These are phyloP conservation scores for Arachnopeziza araneosa DNA, from an alignment of 2,329 filamentous ascomycete genomes.

Conservation along the genomic window DNA sequence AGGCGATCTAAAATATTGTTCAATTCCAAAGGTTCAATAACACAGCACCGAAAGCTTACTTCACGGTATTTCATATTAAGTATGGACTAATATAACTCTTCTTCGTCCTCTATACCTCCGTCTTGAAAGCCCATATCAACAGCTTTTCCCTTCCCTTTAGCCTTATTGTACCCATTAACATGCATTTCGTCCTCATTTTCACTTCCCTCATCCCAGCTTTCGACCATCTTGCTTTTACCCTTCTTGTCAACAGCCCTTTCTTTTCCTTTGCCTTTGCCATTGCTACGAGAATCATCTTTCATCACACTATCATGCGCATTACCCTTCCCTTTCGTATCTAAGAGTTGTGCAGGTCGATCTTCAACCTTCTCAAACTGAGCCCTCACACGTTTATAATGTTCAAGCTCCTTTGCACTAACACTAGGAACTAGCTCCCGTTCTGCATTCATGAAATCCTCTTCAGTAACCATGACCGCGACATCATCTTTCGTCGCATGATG, in stretches of 20 bases:
- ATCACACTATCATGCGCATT: neutral
- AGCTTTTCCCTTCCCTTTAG: neutral
- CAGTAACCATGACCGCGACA: constrained; percentile 79
- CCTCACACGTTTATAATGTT: constrained; percentile 83
- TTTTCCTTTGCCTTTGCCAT: constrained; percentile 14
- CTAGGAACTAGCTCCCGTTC: constrained; percentile 84
- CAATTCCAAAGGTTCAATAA: neutral
- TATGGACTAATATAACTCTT: neutral
- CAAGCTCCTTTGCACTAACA: constrained; percentile 85
- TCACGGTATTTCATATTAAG: neutral
- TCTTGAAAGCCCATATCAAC: neutral
- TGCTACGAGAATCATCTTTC: neutral
- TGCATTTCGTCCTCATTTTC: neutral
- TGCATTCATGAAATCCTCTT: constrained; percentile 80
- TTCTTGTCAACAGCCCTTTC: constrained; percentile 2
- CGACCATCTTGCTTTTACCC: constrained; percentile 8
- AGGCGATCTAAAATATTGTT: neutral
- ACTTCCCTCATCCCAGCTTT: neutral
- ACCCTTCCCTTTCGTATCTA: neutral
- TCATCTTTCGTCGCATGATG: constrained; percentile 80
- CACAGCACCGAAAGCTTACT: neutral
- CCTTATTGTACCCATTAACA: neutral
- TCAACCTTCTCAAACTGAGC: constrained; percentile 69
- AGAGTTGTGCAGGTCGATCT: constrained; percentile 17
- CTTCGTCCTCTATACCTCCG: neutral